Conservation (phyloP, 768 basidiomycete species). For the Termitomyces sp. region DNA sequence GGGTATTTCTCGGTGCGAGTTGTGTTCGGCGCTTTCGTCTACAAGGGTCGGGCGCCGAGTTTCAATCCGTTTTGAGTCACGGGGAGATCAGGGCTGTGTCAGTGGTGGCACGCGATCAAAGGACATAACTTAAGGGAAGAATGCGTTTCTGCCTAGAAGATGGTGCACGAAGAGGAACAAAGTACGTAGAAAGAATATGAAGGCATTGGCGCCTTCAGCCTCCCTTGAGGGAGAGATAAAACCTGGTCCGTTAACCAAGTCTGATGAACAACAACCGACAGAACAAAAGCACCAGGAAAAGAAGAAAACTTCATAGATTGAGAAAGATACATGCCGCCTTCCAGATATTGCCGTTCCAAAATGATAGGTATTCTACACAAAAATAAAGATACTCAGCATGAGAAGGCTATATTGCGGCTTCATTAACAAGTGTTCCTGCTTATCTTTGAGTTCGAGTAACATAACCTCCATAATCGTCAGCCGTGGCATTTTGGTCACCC, state of each 20-base stretch:
- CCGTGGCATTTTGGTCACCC: constrained; percentile 76
- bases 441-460: constrained; percentile 91
- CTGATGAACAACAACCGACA: not conserved
- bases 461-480: constrained; percentile 96
- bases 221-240: not conserved
- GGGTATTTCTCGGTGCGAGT: not conserved
- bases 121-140: not conserved
- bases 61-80: not conserved
- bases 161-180: not conserved
- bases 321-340: constrained; percentile 69
- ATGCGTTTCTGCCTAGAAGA: not conserved
- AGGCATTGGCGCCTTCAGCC: not conserved
- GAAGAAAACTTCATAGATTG: not conserved
- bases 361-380: constrained; percentile 74
- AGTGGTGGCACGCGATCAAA: not conserved
- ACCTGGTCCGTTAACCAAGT: not conserved
- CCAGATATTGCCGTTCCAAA: constrained; percentile 99
- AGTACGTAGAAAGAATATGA: not conserved
- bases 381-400: not conserved
- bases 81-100: no score
- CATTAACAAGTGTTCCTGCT: constrained; percentile 55
- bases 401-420: not conserved
- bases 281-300: not conserved
- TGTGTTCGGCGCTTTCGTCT: not conserved
- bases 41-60: not conserved